Base-by-base conservation (phyloP, 768 basidiomycete genomes). In the Serendipita sp. region DNA sequence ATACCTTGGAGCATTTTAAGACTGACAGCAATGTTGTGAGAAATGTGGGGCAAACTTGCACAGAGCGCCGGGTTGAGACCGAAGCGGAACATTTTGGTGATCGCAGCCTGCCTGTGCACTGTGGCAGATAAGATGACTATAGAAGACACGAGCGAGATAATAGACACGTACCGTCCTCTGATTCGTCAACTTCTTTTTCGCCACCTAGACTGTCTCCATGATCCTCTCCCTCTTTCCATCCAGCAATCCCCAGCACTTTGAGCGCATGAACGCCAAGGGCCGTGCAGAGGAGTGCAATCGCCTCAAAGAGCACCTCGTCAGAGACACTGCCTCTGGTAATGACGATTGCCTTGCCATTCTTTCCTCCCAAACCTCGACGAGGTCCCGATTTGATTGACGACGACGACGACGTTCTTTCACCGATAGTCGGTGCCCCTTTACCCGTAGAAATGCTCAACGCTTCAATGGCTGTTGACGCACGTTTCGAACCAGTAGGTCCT, bases 271-370 rank as follows among this genome's bases (percentile, higher is more conserved):
- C 48, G 1, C 56, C 56, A 32, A 36, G 23, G 35, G 56, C 23
- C 11, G 35, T 60, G 32, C 28, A n/a, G 32, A 60, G 23, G 5
- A 60, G 28, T 1, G 56, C 56, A 10, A 60, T 60, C 16, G 56
- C 56, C 56, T 60, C 56, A 60, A 60, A 60, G 28, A 60, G 56
- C 11, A 60, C 56, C 32, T 60, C 56, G 32, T 60, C 56, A 10
- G 23, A 28, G 4, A 60, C 35, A 32, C 56, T 28, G 13, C 56
- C 56, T 36, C 35, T 60, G 10, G 56, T 23, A 4, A 60, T 60
- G 10, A 30, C 56, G n/a, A 60, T 23, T 1, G 23, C 56, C 2
- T 32, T 60, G 4, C 56, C 34, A 1, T 60, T n/a, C 35, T 60
- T 60, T 23, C 56, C 34, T 60, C 23, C 56, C 13, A 41, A n/a